A percentile compares a stretch with the other conserved stretches of the same genome.
Conservation (phyloP, 1,139 yeast species). For the Pichia sp. region DNA sequence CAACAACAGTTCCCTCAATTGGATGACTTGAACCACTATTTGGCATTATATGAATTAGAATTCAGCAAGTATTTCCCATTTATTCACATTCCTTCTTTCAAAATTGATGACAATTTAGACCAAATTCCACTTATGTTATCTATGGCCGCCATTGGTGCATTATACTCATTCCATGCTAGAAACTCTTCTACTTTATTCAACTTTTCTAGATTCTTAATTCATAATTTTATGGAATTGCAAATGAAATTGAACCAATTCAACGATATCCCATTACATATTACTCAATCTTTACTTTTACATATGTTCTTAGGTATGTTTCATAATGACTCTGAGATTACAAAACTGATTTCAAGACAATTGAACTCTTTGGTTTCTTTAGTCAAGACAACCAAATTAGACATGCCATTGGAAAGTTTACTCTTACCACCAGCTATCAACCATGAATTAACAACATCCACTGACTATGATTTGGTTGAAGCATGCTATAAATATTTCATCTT, state of each 20-base stretch:
- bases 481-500: constrained; percentile 74
- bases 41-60: constrained; percentile 66
- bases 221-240: constrained; percentile 66
- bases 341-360: constrained; percentile 72
- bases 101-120: constrained; percentile 51
- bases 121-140: constrained; percentile 77
- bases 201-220: constrained; percentile 74
- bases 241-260: constrained; percentile 49
- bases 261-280: constrained; percentile 82
- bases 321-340: constrained; percentile 70
- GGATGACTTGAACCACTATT: constrained; percentile 71
- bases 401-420: constrained; percentile 62
- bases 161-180: constrained; percentile 77
- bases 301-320: constrained; percentile 82
- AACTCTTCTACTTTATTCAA: constrained; percentile 78
- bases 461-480: constrained; percentile 41
- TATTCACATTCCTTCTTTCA: constrained; percentile 70
- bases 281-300: constrained; percentile 79
- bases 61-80: constrained; percentile 83
- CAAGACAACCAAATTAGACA: constrained; percentile 70
- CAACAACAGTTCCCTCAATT: constrained; percentile 68
- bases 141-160: constrained; percentile 88
- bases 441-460: constrained; percentile 26
- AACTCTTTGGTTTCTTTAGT: constrained; percentile 77
- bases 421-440: constrained; percentile 53